Base-by-base conservation (phyloP, 305 asterid genomes). In the Petunia hybrid region DNA sequence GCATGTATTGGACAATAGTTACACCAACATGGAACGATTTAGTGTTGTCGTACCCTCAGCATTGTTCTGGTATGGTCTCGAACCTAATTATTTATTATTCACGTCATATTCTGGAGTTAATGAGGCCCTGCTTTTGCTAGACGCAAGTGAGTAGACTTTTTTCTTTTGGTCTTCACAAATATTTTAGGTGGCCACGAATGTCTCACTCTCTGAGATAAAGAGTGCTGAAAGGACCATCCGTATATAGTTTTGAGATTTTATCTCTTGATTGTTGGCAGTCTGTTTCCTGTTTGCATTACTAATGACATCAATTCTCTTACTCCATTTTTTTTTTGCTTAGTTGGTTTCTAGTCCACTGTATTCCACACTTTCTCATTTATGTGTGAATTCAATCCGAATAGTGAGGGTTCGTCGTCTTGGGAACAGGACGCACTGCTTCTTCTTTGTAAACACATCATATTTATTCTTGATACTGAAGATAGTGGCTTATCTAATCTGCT, bases 41-140 rank as follows among this genome's bases (percentile, higher is more conserved):
- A 86, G 79, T 90, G 90, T 90, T 89, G 93, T 91, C 88, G 88
- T 88, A 86, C 81, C 89, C 87, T 88, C 87, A 60, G 81, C 91
- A 36, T 81, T 84, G 81, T 85, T 90, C 89, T 85, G 89, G 90
- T 90, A 86, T 86, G 89, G 87, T 82, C 85, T 83, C 82, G 70
- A 85, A 82, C 88, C 81, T 83, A 57, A 77, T 80, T 70, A 70
- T 83, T 83, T 61, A 68, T 80, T 83, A 82, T 46, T 85, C 62
- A 39, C 78, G 66, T 60, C 61, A 35, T 85, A 77, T 67, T 48
- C 36, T 78, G 86, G 88, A 83, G 86, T 73, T 57, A 66, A 53
- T 70, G 80, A 64, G 78, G 62, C 81, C 12, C 80, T 79, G 70
- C 73, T 81, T 66, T 77, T 64, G 71, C 59, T 77, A 79, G 82